phyloP scores from a whole-genome alignment of 352 stramenopile species.

The Pythium inflatum region DNA sequence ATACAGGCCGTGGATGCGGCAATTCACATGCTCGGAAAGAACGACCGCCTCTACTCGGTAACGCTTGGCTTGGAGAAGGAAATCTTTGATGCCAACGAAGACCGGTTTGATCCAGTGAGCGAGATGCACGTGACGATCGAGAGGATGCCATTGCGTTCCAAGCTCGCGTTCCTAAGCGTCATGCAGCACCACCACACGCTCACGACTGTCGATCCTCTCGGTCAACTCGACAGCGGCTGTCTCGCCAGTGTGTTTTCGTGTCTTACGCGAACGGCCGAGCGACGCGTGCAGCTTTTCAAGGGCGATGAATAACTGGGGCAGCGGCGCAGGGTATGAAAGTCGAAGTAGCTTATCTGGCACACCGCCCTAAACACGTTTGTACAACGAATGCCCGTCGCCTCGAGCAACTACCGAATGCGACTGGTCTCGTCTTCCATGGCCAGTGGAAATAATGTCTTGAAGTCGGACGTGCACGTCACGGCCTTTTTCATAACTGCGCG shows the following conservation, averaged over 20 bases:
- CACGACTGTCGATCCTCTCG: background rate
- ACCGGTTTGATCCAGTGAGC: background rate
- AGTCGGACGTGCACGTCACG: background rate
- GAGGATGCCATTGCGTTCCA: background rate
- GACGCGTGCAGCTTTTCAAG: constrained; percentile 1
- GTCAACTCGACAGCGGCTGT: constrained; percentile 1
- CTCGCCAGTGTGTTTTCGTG: background rate
- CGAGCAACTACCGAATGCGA: no score
- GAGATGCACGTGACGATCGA: background rate
- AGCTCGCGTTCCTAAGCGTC: constrained; percentile 12
- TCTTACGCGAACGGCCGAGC: background rate
- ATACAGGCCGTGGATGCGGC: background rate
- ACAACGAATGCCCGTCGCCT: no score
- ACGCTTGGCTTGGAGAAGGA: background rate
- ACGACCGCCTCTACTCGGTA: background rate
- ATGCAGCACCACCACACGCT: background rate
- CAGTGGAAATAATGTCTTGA: background rate
- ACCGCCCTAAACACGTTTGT: no score
- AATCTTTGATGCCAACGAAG: background rate
- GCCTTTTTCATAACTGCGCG: background rate
- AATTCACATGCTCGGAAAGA: background rate
- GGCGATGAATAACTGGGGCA: background rate
- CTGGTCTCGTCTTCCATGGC: background rate
- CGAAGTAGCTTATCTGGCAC: no score
- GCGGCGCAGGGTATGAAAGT: no score